A percentile compares a stretch with the other conserved stretches of the same genome.
Conservation (phyloP, 192 early-diverging fungal species). For the Coemansia furcata region DNA sequence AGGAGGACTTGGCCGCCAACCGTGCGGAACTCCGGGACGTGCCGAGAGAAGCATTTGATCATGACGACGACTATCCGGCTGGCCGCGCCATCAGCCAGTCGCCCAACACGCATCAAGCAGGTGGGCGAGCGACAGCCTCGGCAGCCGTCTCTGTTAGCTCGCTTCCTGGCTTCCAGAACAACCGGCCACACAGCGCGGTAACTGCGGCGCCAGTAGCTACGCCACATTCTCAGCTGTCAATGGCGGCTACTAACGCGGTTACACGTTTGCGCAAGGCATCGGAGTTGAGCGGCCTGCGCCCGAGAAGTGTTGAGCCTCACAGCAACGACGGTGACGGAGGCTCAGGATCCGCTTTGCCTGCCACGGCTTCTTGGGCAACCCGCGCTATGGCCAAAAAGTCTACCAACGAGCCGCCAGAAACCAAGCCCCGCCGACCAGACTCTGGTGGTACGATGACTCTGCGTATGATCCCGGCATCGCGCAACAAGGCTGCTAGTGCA, state of each 20-base stretch:
- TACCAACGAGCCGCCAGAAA: constrained; percentile 8
- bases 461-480: constrained; percentile 42
- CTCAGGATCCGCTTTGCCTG: constrained; percentile 44
- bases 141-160: constrained; percentile 1
- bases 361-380: constrained; percentile 51
- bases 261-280: constrained; percentile 28
- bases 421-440: constrained; percentile 20
- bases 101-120: background rate
- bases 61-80: constrained; percentile 10
- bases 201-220: constrained; percentile 13
- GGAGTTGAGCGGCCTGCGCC: constrained; percentile 18
- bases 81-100: constrained; percentile 14
- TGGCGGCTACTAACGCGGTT: background rate
- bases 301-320: constrained; percentile 37
- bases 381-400: constrained; percentile 42
- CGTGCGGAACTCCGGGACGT: constrained; percentile 6
- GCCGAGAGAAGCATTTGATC: background rate
- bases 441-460: constrained; percentile 40
- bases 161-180: constrained; percentile 6
- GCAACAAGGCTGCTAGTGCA: constrained; percentile 16
- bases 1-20: constrained; percentile 79
- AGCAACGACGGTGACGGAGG: constrained; percentile 1
- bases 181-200: background rate
- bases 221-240: background rate
- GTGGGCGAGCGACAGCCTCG: background rate